Evolutionary conservation across 208 protist species (phyloP).

Genomic region (Herpetomonas samuelpessoai): DNA sequence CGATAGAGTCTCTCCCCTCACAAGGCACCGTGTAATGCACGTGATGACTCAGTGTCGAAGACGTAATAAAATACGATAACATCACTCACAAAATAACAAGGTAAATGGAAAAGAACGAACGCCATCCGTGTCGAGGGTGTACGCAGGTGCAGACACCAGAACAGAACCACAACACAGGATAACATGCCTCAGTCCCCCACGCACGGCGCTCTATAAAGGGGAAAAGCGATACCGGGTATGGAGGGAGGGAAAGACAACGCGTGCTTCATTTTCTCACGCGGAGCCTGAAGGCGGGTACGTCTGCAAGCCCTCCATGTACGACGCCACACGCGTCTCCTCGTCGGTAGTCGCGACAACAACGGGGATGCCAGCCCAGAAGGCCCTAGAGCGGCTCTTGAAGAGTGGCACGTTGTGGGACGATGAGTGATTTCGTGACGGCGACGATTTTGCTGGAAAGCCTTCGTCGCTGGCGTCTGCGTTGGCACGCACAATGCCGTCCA

Average conservation of each 20-base stretch:
- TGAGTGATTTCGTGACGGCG: not conserved
- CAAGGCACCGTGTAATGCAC: too few relatives aligned
- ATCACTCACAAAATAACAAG: too few relatives aligned
- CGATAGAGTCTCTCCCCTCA: too few relatives aligned
- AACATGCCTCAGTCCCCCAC: too few relatives aligned
- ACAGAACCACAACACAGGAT: too few relatives aligned
- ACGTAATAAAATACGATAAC: too few relatives aligned
- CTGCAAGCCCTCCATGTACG: slow-evolving; percentile 52
- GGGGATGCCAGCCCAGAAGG: slow-evolving; percentile 38
- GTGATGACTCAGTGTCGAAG: too few relatives aligned
- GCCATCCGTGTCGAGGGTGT: too few relatives aligned
- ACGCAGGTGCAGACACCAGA: too few relatives aligned
- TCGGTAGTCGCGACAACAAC: slow-evolving; percentile 61
- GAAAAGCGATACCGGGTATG: not conserved
- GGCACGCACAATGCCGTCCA: slow-evolving; percentile 28
- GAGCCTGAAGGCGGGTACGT: slow-evolving; percentile 54
- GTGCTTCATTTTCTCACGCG: slow-evolving; percentile 7
- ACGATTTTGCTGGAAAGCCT: not conserved
- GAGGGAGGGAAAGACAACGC: not conserved
- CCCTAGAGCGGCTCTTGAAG: slow-evolving; percentile 46
- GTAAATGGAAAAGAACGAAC: too few relatives aligned
- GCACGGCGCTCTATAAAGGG: not conserved
- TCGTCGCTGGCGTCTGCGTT: slow-evolving; percentile 2
- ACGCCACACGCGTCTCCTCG: slow-evolving; percentile 32
- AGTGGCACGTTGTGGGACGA: slow-evolving; percentile 21